Evolutionary conservation across 1,139 yeast species (phyloP), one percentile per base, ranked within the genome.

Genomic region (Geotrichum phurueaensis): DNA sequence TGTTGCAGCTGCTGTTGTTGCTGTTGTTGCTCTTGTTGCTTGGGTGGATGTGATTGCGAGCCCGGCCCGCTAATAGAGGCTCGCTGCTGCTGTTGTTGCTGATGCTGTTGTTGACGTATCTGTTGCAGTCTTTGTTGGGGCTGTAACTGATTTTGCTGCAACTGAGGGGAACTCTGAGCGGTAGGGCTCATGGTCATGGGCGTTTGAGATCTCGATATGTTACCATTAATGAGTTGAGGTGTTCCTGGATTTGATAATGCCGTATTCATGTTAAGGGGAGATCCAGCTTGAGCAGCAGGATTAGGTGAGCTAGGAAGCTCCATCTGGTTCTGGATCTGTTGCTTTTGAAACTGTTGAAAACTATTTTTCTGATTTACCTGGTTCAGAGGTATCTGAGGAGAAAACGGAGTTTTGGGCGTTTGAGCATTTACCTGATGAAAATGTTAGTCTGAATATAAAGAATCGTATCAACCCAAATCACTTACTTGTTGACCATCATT

Each of bases 1-100:
- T 62, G 69, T 52, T 58, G 66, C 23, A 60, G 67, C 54, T 64
- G 70, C 51, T 59, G 66, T 27, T 53, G 63, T 51, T 55, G 61
- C 45, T n/a, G 57, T 56, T 57, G 64, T 57, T 58, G 60, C 33
- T 50, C 57, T 54, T 57, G 63, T 15, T 31, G 36, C 23, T 55
- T 56, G 53, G 61, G 65, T 58, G 64, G 29, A 53, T 59, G 59
- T 51, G 18, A 53, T 36, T 48, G 53, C 33, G 12, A 43, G 22
- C 43, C 49, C 22, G 36, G 55, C 20, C 53, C 50, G 62, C 56
- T 29, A 58, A 36, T 18, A 36, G 45, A 36, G n/a, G 18, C 45
- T 55, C 60, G 68, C 20, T 49, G 55, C 54, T 60, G 68, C n/a
- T 49, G 55, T 54, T 60, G 66, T 57, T 23, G 63, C 31, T 53